A percentile compares a stretch with the other conserved stretches of the same genome.
Evolutionary conservation across 129 eudicot species (phyloP).

Genomic region (Flaveria robusta): DNA sequence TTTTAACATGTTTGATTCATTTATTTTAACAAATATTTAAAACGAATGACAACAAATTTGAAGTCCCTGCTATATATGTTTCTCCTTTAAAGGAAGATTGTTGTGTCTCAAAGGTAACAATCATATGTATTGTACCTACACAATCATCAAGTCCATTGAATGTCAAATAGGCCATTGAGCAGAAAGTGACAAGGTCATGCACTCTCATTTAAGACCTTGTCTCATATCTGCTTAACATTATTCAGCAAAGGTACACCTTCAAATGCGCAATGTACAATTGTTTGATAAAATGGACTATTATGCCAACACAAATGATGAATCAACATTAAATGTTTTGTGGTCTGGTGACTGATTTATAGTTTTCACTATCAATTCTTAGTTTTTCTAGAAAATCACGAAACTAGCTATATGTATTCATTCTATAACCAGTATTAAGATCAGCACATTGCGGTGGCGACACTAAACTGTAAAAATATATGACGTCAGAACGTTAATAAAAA

Average conservation of each 20-base stretch:
- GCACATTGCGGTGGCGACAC: too few species aligned
- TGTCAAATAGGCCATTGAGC: slow-evolving; percentile 25
- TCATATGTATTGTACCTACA: background rate
- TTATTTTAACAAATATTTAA: background rate
- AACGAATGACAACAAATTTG: background rate
- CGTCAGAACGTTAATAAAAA: too few species aligned
- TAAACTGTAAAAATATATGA: too few species aligned
- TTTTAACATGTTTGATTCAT: too few species aligned
- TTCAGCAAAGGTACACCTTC: slow-evolving; percentile 20
- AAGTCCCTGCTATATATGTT: background rate
- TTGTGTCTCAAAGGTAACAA: background rate
- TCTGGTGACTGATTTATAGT: background rate
- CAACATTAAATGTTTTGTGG: slow-evolving; percentile 16
- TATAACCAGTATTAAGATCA: too few species aligned
- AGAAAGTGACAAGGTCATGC: slow-evolving; percentile 13
- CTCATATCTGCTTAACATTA: slow-evolving; percentile 32
- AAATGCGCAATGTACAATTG: slow-evolving; percentile 16
- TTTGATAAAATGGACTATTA: slow-evolving; percentile 12
- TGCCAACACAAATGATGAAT: slow-evolving; percentile 16
- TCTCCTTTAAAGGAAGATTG: background rate
- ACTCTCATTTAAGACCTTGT: slow-evolving; percentile 31
- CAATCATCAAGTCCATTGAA: slow-evolving; percentile 25
- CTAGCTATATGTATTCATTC: too few species aligned
- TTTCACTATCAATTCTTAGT: background rate
- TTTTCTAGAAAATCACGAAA: background rate